phyloP scores from a whole-genome alignment of 2,329 filamentous ascomycete genomes.

The Aspergillaceae sp. region DNA sequence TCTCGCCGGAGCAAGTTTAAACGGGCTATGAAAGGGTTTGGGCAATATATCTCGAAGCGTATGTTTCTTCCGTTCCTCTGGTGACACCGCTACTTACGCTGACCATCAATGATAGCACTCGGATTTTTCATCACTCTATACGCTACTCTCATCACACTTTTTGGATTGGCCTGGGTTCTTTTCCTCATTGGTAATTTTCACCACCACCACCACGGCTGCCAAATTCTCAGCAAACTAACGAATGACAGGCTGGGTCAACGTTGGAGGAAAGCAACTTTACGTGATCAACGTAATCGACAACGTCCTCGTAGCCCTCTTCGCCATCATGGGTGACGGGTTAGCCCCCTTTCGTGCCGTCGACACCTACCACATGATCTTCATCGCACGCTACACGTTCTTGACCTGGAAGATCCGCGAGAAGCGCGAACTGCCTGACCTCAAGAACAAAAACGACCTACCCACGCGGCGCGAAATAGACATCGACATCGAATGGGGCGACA shows the following conservation, averaged over 20 bases:
- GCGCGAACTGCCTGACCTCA: conserved; percentile 52
- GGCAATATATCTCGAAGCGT: conserved; percentile 66
- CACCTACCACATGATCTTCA: conserved; percentile 80
- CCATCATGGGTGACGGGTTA: conserved; percentile 60
- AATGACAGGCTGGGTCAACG: conserved; percentile 64
- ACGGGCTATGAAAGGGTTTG: conserved; percentile 68
- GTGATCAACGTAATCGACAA: conserved; percentile 63
- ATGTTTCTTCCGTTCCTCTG: conserved; percentile 22
- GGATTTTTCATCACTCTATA: conserved; percentile 80
- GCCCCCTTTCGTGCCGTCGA: conserved; percentile 70
- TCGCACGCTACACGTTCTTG: conserved; percentile 61
- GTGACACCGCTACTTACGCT: background rate
- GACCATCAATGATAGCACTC: conserved; percentile 43
- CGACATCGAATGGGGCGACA: conserved; percentile 38
- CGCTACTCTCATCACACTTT: conserved; percentile 71
- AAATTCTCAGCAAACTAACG: background rate
- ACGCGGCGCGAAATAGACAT: conserved; percentile 33
- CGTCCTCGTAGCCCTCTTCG: conserved; percentile 61
- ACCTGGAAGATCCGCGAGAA: conserved; percentile 60
- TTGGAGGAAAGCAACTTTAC: conserved; percentile 63
- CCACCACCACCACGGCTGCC: background rate
- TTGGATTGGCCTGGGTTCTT: conserved; percentile 82
- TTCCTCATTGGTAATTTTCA: conserved; percentile 63
- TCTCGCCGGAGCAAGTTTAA: conserved; percentile 73
- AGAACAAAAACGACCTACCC: conserved; percentile 62